Percentiles rank a stretch among this genome's conserved stretches.
phyloP scores from a whole-genome alignment of 306 rosid genomes.

The Quercus ilex region DNA sequence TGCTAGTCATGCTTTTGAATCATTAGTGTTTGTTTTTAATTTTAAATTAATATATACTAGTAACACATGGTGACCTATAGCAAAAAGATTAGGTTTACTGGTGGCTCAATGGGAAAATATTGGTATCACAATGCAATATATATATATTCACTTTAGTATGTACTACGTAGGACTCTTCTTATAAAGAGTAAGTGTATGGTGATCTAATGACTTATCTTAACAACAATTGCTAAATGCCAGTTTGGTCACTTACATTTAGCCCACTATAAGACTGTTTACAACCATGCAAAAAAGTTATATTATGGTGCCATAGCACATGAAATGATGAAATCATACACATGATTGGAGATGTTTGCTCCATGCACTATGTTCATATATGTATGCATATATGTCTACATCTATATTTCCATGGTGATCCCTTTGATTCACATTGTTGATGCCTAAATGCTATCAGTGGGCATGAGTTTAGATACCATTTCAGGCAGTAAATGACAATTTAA shows the following conservation, averaged over 20 bases:
- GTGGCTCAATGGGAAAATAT: not conserved
- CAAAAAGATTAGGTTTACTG: not conserved
- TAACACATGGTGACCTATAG: not conserved
- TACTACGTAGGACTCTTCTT: not conserved
- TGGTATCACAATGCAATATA: too few relatives aligned
- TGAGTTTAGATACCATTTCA: too few relatives aligned
- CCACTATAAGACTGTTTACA: not conserved
- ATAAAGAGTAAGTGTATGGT: not conserved
- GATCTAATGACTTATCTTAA: not conserved
- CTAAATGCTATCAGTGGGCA: not conserved
- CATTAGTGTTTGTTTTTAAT: not conserved
- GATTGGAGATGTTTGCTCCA: not conserved
- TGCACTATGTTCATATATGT: too few relatives aligned
- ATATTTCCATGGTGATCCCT: not conserved
- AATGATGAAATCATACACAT: not conserved
- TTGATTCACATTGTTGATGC: not conserved
- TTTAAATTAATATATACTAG: not conserved
- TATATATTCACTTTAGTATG: not conserved
- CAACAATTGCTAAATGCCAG: not conserved
- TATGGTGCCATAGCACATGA: not conserved
- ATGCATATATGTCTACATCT: too few relatives aligned
- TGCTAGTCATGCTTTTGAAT: slow-evolving; percentile 9
- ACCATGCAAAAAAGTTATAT: not conserved
- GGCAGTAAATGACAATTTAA: too few relatives aligned
- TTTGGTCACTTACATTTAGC: not conserved